These are phyloP conservation scores for Tylopilus plumbeoviolaceoides DNA, from an alignment of 768 basidiomycete genomes.

Conservation along the genomic window DNA sequence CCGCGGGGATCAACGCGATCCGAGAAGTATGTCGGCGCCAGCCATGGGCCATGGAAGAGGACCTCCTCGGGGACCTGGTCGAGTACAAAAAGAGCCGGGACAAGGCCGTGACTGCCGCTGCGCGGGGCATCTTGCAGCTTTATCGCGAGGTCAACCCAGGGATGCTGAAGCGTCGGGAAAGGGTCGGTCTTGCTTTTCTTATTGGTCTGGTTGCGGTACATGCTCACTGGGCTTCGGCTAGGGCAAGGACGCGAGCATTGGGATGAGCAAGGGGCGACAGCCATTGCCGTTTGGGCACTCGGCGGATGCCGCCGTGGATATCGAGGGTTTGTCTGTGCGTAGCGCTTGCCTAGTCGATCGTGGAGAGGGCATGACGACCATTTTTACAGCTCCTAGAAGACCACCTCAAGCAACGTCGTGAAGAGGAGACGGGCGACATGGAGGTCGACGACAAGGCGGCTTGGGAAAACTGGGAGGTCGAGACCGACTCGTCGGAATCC, in stretches of 20 bases:
- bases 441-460: slow-evolving; percentile 58
- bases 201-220: not conserved
- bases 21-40: slow-evolving; percentile 92
- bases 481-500: slow-evolving; percentile 61
- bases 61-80: slow-evolving; percentile 85
- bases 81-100: slow-evolving; percentile 95
- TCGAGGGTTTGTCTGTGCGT: slow-evolving; percentile 84
- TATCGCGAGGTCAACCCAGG: slow-evolving; percentile 96
- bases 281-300: slow-evolving; percentile 82
- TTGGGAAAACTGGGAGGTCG: slow-evolving; percentile 90
- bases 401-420: slow-evolving; percentile 68
- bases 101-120: slow-evolving; percentile 88
- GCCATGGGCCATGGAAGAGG: slow-evolving; percentile 97
- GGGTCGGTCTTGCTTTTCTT: slow-evolving; percentile 43
- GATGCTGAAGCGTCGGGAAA: slow-evolving; percentile 83
- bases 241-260: slow-evolving; percentile 92
- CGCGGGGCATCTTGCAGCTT: slow-evolving; percentile 80
- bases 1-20: slow-evolving; percentile 95
- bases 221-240: slow-evolving; percentile 26
- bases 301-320: slow-evolving; percentile 70
- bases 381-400: slow-evolving; percentile 74
- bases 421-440: slow-evolving; percentile 52
- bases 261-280: slow-evolving; percentile 54
- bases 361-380: not conserved
- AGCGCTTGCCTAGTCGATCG: not conserved